phyloP scores from a whole-genome alignment of 257 asterid species.

The Jacaranda mimosifolia region DNA sequence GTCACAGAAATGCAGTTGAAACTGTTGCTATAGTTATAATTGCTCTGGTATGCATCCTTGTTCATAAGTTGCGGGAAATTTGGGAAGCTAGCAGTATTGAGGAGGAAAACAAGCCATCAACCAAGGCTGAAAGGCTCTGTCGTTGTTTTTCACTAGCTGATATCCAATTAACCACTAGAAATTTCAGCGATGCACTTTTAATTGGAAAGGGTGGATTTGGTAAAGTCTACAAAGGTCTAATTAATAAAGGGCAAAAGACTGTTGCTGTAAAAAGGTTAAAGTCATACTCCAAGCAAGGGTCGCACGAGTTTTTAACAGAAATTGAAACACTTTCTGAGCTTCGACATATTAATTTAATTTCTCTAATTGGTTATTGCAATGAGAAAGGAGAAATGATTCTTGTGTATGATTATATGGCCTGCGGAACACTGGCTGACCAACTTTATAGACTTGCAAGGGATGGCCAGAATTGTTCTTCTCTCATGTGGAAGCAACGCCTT shows the following conservation, averaged over 20 bases:
- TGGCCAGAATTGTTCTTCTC: slow-evolving; percentile 29
- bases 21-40: slow-evolving; percentile 38
- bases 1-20: slow-evolving; percentile 39
- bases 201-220: slow-evolving; percentile 67
- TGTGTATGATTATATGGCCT: slow-evolving; percentile 61
- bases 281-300: slow-evolving; percentile 57
- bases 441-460: slow-evolving; percentile 47
- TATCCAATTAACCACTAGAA: slow-evolving; percentile 46
- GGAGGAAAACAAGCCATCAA: slow-evolving; percentile 41
- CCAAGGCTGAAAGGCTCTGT: slow-evolving; percentile 40
- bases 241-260: slow-evolving; percentile 41
- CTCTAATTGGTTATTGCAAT: slow-evolving; percentile 66
- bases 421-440: slow-evolving; percentile 66
- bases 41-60: slow-evolving; percentile 42
- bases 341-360: slow-evolving; percentile 57
- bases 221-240: slow-evolving; percentile 52
- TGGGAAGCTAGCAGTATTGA: slow-evolving; percentile 35
- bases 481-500: slow-evolving; percentile 57
- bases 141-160: slow-evolving; percentile 52
- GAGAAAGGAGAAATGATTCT: slow-evolving; percentile 56
- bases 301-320: slow-evolving; percentile 59
- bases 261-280: slow-evolving; percentile 56
- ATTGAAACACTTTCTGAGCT: slow-evolving; percentile 57
- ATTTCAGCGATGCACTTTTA: slow-evolving; percentile 46
- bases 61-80: slow-evolving; percentile 37